Base-by-base conservation (phyloP, 805 yeast genomes). In the Pichia pseudocactophila region DNA sequence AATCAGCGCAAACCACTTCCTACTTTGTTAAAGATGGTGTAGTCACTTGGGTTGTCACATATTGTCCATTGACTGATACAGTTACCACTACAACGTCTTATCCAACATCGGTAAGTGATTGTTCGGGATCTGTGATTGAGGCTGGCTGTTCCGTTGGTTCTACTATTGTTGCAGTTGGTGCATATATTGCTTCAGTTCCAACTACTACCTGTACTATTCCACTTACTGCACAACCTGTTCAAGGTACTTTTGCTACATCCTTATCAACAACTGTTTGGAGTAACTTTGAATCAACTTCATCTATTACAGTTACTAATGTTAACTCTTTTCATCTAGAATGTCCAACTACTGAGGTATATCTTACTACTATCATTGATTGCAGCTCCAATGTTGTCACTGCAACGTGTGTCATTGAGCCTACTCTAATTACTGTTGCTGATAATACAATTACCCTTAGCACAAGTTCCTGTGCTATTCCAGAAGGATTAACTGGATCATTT, bases 31-130 rank as follows among this genome's bases (percentile, higher is more conserved):
- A 46, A 30, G 38, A 43, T 31, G 56, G 56, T 18, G 31, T 22
- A 2, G 37, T 47, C 12, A 45, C 49, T 9, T 44, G 31, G 16
- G 40, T 52, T 11, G 51, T 55, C 3, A 51, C 55, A 6, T 47
- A 46, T 27, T 44, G 50, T 20, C 50, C 54, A 13, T 15, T 52
- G 16, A 39, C 55, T 11, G 36, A 16, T 5, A 37, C 43, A 3
- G 12, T 46, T 7, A 32, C 43, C 7, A 39, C 48, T 2, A 17
- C 39, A 10, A 22, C 44, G 8, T 13, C 38, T 4, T 18, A 19
- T 7, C 22, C 41, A 2, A 40, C 47, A 8, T n/a, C 37, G 10
- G 15, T 27, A n/a, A 37, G 45, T 6, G 37, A 41, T 38, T 37
- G 42, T 27, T 15, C 25, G 6, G 39, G 40, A 8, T 35, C 26